phyloP scores from a whole-genome alignment of 495 filamentous ascomycete species.

The Durotheca rogersii region DNA sequence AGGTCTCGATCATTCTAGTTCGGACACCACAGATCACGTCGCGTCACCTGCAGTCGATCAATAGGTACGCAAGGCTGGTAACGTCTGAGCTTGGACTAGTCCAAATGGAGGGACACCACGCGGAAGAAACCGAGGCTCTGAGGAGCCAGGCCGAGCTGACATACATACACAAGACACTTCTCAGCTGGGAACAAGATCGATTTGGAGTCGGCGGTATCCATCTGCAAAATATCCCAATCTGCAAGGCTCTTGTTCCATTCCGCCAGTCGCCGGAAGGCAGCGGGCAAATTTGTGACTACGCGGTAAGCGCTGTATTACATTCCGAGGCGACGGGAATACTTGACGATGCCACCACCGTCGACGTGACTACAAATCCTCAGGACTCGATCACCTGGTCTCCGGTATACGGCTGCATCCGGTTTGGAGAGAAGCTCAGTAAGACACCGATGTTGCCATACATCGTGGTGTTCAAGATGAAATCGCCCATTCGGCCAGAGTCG shows the following conservation, averaged over 20 bases:
- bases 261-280: background rate
- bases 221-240: constrained; percentile 15
- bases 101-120: background rate
- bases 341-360: background rate
- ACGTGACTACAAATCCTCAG: background rate
- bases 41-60: background rate
- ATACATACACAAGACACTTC: constrained; percentile 16
- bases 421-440: background rate
- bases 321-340: background rate
- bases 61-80: constrained; percentile 10
- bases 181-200: constrained; percentile 3
- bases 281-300: background rate
- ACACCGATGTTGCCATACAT: background rate
- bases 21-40: background rate
- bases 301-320: background rate
- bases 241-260: background rate
- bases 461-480: background rate
- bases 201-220: constrained; percentile 9
- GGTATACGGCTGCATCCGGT: constrained; percentile 1
- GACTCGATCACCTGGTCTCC: constrained; percentile 5
- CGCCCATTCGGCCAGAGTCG: background rate
- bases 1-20: constrained; percentile 9
- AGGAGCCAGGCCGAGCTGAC: background rate
- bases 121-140: background rate
- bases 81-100: background rate